Evolutionary conservation across 2,329 filamentous ascomycete genomes (phyloP), one percentile per base, ranked within the genome.

Genomic region (Colletotrichum zoysiae): DNA sequence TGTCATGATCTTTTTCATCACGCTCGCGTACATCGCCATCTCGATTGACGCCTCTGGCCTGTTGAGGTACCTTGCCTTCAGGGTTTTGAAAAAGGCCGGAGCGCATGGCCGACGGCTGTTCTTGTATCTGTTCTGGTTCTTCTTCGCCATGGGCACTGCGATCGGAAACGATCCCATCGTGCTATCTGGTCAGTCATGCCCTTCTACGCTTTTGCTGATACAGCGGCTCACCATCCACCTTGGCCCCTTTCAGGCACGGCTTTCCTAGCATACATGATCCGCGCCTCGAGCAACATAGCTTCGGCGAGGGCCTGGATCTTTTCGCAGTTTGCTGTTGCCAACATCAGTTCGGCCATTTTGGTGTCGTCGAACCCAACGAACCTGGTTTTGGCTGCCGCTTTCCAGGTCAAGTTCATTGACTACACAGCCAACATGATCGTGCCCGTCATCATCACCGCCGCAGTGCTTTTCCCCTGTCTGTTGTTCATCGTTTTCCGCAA

Each of bases 291-390:
- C 79, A 94, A 94, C 74, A 94, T 94, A 64, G 14, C 88, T 92
- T 68, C 91, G 44, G 44, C 92, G 0, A 84, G 89, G 76, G 92
- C 92, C 0, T 94, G 92, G 92, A 93, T 94, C 30, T 87, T 90
- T 75, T 88, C 88, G 1, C 92, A 94, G 70, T 94, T 94, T 68
- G 87, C 92, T 20, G 80, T 93, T 1, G 91, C 91, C 63, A 94
- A 94, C 73, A 92, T 94, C 59, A 90, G 89, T 1, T 94, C 92
- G 0, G 91, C 92, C 0, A 92, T 94, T 30, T 83, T 95, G 14
- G 92, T 95, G 9, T 94, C 92, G 0, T 94, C 92, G 0, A 94
- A 94, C 71, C 92, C 92, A 0, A 94, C 92, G 2, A 94, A 94
- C 67, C 86, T 94, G 8, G 92, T 94, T 0, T 85, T 94, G 0